Evolutionary conservation across 1,284 basidiomycete species (phyloP).

Genomic region (Tylopilus sp.): DNA sequence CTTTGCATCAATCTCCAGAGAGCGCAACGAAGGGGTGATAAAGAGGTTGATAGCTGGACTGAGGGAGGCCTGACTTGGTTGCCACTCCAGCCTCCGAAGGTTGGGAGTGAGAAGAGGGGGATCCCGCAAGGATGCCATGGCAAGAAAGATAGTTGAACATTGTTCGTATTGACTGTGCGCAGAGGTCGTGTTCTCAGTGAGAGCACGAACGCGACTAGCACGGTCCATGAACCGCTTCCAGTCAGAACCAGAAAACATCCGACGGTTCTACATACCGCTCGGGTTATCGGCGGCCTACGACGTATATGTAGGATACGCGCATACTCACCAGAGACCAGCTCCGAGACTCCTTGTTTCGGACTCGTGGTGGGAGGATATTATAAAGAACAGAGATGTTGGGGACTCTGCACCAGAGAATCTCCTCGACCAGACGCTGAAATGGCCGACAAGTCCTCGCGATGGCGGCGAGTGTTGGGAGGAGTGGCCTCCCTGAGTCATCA

Average conservation of each 20-base stretch:
- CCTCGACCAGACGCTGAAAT: constrained; percentile 19
- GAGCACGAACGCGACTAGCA: constrained; percentile 17
- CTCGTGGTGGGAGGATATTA: constrained; percentile 19
- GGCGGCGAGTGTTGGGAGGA: constrained; percentile 16
- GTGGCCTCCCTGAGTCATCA: constrained; percentile 16
- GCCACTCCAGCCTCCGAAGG: constrained; percentile 24
- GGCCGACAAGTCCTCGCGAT: constrained; percentile 26
- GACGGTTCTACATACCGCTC: constrained; percentile 14
- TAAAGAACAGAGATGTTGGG: constrained; percentile 14
- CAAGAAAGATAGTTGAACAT: constrained; percentile 11
- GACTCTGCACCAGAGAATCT: constrained; percentile 20
- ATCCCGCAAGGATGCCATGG: constrained; percentile 20
- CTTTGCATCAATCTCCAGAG: constrained; percentile 26
- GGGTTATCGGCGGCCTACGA: neutral
- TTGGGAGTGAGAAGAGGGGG: constrained; percentile 24
- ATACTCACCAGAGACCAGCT: constrained; percentile 24
- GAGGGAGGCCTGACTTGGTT: neutral
- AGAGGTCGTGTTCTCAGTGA: constrained; percentile 2
- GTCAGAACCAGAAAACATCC: constrained; percentile 15
- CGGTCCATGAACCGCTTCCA: constrained; percentile 23
- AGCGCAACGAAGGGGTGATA: constrained; percentile 19
- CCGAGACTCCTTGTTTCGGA: constrained; percentile 12
- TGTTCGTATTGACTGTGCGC: neutral
- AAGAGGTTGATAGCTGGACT: constrained; percentile 21
- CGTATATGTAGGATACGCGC: neutral